Base-by-base conservation (phyloP, 140 eudicot species). In the Flaveria floridana region DNA sequence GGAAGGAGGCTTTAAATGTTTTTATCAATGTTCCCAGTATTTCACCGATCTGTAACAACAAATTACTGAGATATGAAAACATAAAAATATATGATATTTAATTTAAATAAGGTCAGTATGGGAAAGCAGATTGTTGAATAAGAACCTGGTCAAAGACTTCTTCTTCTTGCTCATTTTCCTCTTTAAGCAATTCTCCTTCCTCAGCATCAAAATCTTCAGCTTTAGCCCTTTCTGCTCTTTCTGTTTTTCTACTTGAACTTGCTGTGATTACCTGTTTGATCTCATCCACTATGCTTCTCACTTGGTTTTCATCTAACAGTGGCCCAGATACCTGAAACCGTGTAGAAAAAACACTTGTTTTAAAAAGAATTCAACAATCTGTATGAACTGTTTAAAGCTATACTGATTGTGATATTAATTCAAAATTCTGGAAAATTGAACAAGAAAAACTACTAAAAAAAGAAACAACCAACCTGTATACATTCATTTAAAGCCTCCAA, bases 201-300 rank as follows among this genome's bases (percentile, higher is more conserved):
- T 93, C 99, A 4, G 96, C 97, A 82, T 93, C 99, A 81, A 93
- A 93, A 74, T 93, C 99, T 83, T 93, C 99, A 70, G 97, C 99
- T 81, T 88, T 90, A 61, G 96, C 83, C 84, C 99, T 90, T 77
- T 93, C 99, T 13, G 97, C 89, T 73, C 99, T 73, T 76, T 93
- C 97, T 37, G 84, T 83, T 81, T 90, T 93, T 84, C 99, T 90
- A 84, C 96, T 93, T 65, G 99, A 90, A 78, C 99, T 93, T 30
- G 99, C 99, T 64, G 97, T 93, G 68, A 90, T 87, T 25, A 93
- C 99, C 87, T 88, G 97, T 65, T 93, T 93, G 61, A 93, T 88
- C 89, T 93, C 99, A 68, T 93, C 99, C 82, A 93, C 97, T 65
- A 93, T 88, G 81, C 97, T 84, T 68, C 78, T 83, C 62, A 93